Base-by-base conservation (phyloP, 257 asterid genomes). In the Thymus mandschuricus region DNA sequence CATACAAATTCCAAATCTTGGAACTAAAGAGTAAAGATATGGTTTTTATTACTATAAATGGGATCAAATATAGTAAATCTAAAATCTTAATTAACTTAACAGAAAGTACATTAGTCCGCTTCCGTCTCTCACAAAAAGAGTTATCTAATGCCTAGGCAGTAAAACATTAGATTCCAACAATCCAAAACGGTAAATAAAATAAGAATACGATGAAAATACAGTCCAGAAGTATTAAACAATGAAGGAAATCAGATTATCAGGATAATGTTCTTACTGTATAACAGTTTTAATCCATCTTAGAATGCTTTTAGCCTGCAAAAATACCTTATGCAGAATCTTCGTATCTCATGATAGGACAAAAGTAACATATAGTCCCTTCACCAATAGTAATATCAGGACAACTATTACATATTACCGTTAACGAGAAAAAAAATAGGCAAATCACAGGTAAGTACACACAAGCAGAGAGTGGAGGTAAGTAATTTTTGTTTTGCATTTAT, bases 1-100 rank as follows among this genome's bases (percentile, higher is more conserved):
- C 40, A 35, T 35, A 35, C 40, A 35, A 35, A 4, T 35, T 35
- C 4, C 40, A 3, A 35, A 3, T 35, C 40, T 43, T 6, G 48
- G 48, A 43, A 43, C 48, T 28, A 62, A 43, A 50, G 34, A 13
- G 46, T 2, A 46, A 74, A 0, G 34, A n/a, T 40, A 56, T 7
- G 48, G 48, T 43, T 43, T 3, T 6, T 5, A 43, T 43, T 43
- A 43, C 40, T 43, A 43, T 43, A 43, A 4, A 34, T 27, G 73
- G 13, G 13, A 2, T 1, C 11, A 61, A 8, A 51, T 41, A 54
- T 52, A 56, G 65, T 51, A 35, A 52, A 52, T 34, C 11, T 33
- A 15, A 15, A 57, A 48, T 57, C 33, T 51, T 29, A 29, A 44
- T 58, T 65, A 70, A 60, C 60, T 58, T n/a, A 31, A 10, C 6